Evolutionary conservation across 768 basidiomycete species (phyloP).

Genomic region (Suillus spraguei): DNA sequence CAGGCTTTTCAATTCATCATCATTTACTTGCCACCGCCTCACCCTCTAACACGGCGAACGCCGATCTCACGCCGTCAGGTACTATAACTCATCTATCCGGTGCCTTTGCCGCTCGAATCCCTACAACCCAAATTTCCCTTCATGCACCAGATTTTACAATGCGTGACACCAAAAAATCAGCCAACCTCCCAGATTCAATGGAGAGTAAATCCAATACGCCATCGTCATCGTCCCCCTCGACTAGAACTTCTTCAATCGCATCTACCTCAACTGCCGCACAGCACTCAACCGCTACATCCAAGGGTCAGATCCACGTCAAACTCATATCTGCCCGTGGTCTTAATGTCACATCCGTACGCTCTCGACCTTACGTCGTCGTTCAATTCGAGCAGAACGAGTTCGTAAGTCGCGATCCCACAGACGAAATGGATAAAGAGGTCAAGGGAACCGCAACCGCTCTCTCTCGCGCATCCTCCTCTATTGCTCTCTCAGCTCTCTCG

Average conservation of each 20-base stretch:
- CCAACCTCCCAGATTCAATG: conserved; percentile 33
- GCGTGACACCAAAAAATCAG: conserved; percentile 55
- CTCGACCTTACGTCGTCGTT: conserved; percentile 92
- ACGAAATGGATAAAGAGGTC: conserved; percentile 86
- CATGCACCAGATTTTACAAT: conserved; percentile 87
- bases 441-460: conserved; percentile 71
- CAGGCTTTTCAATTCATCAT: conserved; percentile 27
- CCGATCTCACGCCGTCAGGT: conserved; percentile 45
- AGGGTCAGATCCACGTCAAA: conserved; percentile 92
- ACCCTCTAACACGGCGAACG: conserved; percentile 28
- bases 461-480: conserved; percentile 60
- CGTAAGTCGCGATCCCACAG: conserved; percentile 86
- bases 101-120: conserved; percentile 51
- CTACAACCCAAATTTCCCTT: conserved; percentile 70
- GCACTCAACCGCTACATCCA: conserved; percentile 40
- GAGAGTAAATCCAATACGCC: conserved; percentile 40
- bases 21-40: conserved; percentile 30
- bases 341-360: conserved; percentile 63
- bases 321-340: conserved; percentile 90
- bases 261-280: conserved; percentile 23
- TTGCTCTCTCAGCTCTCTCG: conserved; percentile 65
- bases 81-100: conserved; percentile 49
- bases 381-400: conserved; percentile 99
- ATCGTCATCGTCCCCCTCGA: conserved; percentile 44
- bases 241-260: conserved; percentile 32